Evolutionary conservation across 495 filamentous ascomycete genomes (phyloP).

Genomic region (Lineolata rhizophorae): DNA sequence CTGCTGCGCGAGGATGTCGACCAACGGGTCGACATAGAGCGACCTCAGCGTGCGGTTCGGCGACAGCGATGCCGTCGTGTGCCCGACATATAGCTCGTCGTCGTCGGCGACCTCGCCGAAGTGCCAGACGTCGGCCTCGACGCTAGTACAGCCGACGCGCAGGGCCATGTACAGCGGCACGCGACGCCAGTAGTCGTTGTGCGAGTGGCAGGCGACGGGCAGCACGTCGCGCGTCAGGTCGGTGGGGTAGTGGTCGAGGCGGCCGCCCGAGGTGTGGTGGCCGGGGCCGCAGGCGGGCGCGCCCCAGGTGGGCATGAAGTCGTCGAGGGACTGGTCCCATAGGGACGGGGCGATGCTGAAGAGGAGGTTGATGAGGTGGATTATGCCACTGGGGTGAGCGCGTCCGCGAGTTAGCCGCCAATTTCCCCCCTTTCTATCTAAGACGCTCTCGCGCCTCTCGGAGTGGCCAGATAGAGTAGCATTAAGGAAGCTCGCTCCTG

Average conservation of each 20-base stretch:
- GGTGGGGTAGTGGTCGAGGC: too few relatives aligned
- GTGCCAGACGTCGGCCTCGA: conserved; percentile 16
- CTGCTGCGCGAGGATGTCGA: conserved; percentile 29
- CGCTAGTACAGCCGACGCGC: conserved; percentile 11
- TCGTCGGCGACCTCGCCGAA: too few relatives aligned
- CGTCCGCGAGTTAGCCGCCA: too few relatives aligned
- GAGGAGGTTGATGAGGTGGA: conserved; percentile 24
- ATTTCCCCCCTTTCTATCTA: too few relatives aligned
- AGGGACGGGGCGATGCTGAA: conserved; percentile 28
- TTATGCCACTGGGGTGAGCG: conserved; percentile 12
- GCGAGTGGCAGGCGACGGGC: conserved; percentile 6
- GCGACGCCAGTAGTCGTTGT: conserved; percentile 10
- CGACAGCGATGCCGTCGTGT: conserved; percentile 28
- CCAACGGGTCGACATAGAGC: conserved; percentile 43
- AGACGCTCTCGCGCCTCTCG: too few relatives aligned
- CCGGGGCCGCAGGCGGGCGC: conserved; percentile 24
- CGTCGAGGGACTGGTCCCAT: conserved; percentile 34
- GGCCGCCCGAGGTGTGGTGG: conserved; percentile 26
- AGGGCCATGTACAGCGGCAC: conserved; percentile 5
- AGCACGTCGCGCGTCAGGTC: conserved; percentile 9
- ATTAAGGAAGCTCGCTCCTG: too few relatives aligned
- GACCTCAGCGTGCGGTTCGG: conserved; percentile 32
- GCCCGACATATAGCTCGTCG: conserved; percentile 32
- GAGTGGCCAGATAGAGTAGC: too few relatives aligned
- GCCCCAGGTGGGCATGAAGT: conserved; percentile 30